These are phyloP conservation scores for Suillus occidentalis DNA, from an alignment of 768 basidiomycete genomes.

Conservation along the genomic window DNA sequence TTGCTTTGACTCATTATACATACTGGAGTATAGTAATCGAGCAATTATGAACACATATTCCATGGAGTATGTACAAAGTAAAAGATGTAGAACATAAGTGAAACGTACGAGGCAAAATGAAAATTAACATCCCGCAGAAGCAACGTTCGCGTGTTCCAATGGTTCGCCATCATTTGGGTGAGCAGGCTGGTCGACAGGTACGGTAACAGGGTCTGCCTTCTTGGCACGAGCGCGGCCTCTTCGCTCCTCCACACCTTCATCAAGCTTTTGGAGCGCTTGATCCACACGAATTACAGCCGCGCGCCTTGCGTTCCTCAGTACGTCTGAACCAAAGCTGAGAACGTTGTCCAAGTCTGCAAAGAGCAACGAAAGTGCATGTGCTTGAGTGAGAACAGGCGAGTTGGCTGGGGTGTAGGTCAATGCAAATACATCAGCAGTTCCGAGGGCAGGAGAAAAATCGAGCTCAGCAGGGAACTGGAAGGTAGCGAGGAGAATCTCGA, in stretches of 20 bases:
- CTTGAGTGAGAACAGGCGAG: constrained; percentile 59
- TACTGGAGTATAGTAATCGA: neutral
- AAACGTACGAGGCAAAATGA: neutral
- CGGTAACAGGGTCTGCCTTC: neutral
- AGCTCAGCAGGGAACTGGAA: constrained; percentile 39
- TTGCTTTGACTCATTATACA: neutral
- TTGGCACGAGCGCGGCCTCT: constrained; percentile 17
- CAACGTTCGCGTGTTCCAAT: neutral
- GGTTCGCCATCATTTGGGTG: neutral
- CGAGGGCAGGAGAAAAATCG: constrained; percentile 26
- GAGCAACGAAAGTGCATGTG: constrained; percentile 57
- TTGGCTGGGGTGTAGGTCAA: constrained; percentile 61
- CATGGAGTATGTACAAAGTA: neutral
- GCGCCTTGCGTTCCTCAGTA: constrained; percentile 51
- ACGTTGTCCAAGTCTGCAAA: constrained; percentile 59
- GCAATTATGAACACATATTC: neutral
- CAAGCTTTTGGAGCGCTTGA: constrained; percentile 52
- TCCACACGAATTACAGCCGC: constrained; percentile 58
- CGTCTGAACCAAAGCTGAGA: constrained; percentile 57
- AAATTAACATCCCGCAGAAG: neutral
- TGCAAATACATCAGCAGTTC: constrained; percentile 23
- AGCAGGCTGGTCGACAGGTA: neutral
- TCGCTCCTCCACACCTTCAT: constrained; percentile 43
- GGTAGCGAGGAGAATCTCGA: constrained; percentile 35
- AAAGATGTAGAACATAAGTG: neutral